Evolutionary conservation across 2,329 filamentous ascomycete genomes (phyloP).

Genomic region (Apiospora saccharicola): DNA sequence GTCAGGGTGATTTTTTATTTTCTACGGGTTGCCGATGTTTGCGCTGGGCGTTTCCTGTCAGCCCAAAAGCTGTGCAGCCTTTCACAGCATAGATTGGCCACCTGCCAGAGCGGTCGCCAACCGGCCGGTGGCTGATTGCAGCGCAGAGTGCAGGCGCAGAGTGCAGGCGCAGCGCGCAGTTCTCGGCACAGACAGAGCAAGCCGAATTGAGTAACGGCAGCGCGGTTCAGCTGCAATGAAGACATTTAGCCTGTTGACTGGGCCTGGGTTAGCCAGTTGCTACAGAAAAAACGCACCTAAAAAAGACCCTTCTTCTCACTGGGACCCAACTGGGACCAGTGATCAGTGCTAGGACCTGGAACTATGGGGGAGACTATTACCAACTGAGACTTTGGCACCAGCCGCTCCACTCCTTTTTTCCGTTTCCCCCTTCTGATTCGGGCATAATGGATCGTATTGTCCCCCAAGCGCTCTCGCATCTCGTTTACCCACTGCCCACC

Average conservation of each 20-base stretch:
- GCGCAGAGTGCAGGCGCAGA: neutral
- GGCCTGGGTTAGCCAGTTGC: too few relatives aligned
- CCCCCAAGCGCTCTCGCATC: neutral
- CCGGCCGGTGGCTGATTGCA: constrained; percentile 18
- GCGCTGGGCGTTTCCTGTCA: neutral
- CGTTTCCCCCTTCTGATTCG: constrained; percentile 9
- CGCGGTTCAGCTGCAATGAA: neutral
- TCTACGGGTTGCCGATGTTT: neutral
- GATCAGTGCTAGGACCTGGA: neutral
- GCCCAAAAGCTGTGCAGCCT: constrained; percentile 2
- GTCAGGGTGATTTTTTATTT: neutral
- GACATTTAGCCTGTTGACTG: neutral
- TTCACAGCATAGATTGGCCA: constrained; percentile 10
- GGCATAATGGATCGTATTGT: constrained; percentile 4
- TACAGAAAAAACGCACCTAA: neutral
- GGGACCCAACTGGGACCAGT: neutral
- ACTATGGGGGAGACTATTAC: constrained; percentile 3
- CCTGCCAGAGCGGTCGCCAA: constrained; percentile 10
- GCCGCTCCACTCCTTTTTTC: constrained; percentile 4
- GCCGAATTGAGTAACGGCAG: neutral
- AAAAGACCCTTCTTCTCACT: neutral
- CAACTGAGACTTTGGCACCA: neutral
- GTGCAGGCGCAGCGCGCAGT: neutral
- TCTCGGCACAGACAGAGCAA: neutral
- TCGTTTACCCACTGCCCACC: neutral